Evolutionary conservation across 2,329 filamentous ascomycete species (phyloP).

Genomic region (Hypoxylon sp.): DNA sequence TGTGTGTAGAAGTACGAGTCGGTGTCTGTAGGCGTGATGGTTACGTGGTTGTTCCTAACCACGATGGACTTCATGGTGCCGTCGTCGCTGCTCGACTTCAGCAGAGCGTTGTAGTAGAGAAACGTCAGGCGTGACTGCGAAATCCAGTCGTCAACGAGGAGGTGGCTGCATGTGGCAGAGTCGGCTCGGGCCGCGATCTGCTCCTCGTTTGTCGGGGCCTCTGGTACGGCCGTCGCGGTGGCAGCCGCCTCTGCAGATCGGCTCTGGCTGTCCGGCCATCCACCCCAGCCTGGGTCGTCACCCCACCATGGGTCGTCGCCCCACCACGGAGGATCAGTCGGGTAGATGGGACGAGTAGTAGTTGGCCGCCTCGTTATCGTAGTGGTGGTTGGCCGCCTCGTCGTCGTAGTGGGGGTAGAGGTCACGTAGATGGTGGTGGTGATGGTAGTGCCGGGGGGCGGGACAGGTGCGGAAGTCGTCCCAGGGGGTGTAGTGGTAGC

Average conservation of each 20-base stretch:
- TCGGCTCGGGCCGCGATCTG: constrained; percentile 25
- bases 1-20: constrained; percentile 71
- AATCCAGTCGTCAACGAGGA: constrained; percentile 71
- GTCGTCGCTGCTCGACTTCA: constrained; percentile 68
- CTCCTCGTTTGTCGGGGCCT: constrained; percentile 6
- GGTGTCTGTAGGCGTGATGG: constrained; percentile 62
- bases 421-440: constrained; percentile 31
- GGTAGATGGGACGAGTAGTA: constrained; percentile 21
- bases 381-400: constrained; percentile 6
- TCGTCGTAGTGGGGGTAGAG: constrained; percentile 12
- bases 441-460: constrained; percentile 9
- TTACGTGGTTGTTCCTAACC: constrained; percentile 64
- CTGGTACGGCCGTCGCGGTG: constrained; percentile 8
- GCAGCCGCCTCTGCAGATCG: constrained; percentile 11
- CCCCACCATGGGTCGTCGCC: constrained; percentile 35
- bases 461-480: neutral
- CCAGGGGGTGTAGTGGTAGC: constrained; percentile 8
- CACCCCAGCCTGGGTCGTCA: constrained; percentile 33
- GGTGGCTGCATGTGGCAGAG: constrained; percentile 54
- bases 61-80: constrained; percentile 68
- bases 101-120: constrained; percentile 70
- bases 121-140: constrained; percentile 73
- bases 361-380: constrained; percentile 26
- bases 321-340: constrained; percentile 34
- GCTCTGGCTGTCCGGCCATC: constrained; percentile 10